phyloP scores from a whole-genome alignment of 2,329 filamentous ascomycete genomes.

The Cordyceps fumosorosea region DNA sequence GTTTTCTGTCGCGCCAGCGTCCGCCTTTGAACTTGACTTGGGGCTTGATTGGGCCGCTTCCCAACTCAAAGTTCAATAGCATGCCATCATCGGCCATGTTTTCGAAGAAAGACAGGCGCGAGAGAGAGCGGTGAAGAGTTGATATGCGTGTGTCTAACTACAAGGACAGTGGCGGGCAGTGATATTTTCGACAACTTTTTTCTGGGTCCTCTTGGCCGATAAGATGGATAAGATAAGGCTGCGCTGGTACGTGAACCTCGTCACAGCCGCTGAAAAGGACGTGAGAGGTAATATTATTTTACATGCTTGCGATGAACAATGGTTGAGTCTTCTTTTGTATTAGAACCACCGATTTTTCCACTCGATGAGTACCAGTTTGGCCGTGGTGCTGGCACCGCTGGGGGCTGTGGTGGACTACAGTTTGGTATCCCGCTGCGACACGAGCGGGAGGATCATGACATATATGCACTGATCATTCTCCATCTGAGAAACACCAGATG shows the following conservation, averaged over 20 bases:
- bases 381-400: too few relatives aligned
- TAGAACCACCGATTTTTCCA: too few relatives aligned
- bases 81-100: constrained; percentile 91
- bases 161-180: constrained; percentile 7
- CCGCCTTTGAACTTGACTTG: constrained; percentile 74
- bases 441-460: too few relatives aligned
- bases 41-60: constrained; percentile 56
- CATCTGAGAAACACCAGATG: too few relatives aligned
- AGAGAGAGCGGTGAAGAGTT: neutral
- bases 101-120: neutral
- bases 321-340: neutral
- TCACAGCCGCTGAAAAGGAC: neutral
- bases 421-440: too few relatives aligned
- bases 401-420: too few relatives aligned
- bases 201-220: constrained; percentile 4
- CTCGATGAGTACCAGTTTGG: too few relatives aligned
- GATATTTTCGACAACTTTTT: constrained; percentile 14
- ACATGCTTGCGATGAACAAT: neutral
- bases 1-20: constrained; percentile 83
- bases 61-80: constrained; percentile 84
- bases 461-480: too few relatives aligned
- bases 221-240: constrained; percentile 12
- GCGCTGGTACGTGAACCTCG: neutral
- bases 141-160: neutral
- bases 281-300: neutral